phyloP scores from a whole-genome alignment of 129 eudicot species.

The Rutidosis leptorrhynchoides region DNA sequence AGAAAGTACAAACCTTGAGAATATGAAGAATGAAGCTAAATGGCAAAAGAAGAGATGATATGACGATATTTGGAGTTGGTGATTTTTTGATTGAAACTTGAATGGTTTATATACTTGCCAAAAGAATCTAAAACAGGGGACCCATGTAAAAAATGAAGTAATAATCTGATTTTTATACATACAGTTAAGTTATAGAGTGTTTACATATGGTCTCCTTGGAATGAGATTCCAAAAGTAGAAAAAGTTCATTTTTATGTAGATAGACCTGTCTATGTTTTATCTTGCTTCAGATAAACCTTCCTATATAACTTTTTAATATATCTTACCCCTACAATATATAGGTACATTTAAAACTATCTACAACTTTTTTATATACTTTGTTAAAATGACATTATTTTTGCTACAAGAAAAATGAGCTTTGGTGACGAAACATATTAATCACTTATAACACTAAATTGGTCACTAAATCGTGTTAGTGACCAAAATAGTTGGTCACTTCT shows the following conservation, averaged over 20 bases:
- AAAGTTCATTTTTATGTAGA: slow-evolving; percentile 28
- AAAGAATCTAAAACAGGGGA: slow-evolving; percentile 45
- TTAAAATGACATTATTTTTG: no score
- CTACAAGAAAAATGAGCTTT: no score
- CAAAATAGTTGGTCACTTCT: no score
- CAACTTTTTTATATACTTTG: no score
- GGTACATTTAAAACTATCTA: neutral
- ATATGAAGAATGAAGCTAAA: slow-evolving; percentile 23
- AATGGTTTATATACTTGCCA: slow-evolving; percentile 52
- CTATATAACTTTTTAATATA: neutral
- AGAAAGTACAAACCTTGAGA: slow-evolving; percentile 41
- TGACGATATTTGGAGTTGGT: slow-evolving; percentile 35
- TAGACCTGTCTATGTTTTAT: slow-evolving; percentile 30
- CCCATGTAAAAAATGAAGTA: slow-evolving; percentile 24
- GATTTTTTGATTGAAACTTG: slow-evolving; percentile 41
- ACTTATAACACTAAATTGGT: no score
- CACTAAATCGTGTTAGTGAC: no score
- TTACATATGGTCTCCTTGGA: slow-evolving; percentile 36
- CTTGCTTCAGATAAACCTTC: slow-evolving; percentile 15
- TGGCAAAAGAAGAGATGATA: slow-evolving; percentile 34
- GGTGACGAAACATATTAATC: no score
- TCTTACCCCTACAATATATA: neutral
- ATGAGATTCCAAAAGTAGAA: slow-evolving; percentile 54
- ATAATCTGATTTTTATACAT: slow-evolving; percentile 23
- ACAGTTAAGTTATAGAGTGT: slow-evolving; percentile 22